Evolutionary conservation across 139 green algal species (phyloP).

Genomic region (Ettlia oleoabundans): DNA sequence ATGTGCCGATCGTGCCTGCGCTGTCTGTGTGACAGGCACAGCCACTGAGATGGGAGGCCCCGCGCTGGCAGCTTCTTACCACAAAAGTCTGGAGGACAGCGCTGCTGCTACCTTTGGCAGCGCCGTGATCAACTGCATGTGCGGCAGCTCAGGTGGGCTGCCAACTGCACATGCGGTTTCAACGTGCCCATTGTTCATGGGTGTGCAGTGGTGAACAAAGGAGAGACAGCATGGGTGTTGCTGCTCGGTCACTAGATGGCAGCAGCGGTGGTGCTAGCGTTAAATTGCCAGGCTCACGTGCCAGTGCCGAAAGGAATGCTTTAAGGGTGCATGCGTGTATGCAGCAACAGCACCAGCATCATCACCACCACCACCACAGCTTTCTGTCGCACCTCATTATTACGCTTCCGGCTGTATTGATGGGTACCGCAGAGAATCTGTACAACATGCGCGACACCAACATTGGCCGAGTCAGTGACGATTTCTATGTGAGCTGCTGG

Average conservation of each 20-base stretch:
- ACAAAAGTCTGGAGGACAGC: conserved; percentile 77
- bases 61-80: conserved; percentile 58
- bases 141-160: conserved; percentile 40
- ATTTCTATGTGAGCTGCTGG: conserved; percentile 65
- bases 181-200: no score
- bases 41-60: conserved; percentile 61
- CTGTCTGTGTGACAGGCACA: not conserved
- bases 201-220: not conserved
- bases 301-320: not conserved
- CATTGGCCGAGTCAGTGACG: conserved; percentile 85
- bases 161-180: no score
- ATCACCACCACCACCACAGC: no score
- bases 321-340: not conserved
- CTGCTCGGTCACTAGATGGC: not conserved
- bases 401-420: no score
- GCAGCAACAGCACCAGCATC: not conserved
- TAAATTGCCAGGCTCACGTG: no score
- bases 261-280: no score
- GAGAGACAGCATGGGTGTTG: not conserved
- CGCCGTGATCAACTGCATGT: conserved; percentile 98
- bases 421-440: conserved; percentile 83
- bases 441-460: conserved; percentile 81
- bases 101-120: conserved; percentile 85
- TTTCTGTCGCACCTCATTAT: no score
- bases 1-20: no score